Base-by-base conservation (phyloP, 768 basidiomycete genomes). In the Mycena galericulata region DNA sequence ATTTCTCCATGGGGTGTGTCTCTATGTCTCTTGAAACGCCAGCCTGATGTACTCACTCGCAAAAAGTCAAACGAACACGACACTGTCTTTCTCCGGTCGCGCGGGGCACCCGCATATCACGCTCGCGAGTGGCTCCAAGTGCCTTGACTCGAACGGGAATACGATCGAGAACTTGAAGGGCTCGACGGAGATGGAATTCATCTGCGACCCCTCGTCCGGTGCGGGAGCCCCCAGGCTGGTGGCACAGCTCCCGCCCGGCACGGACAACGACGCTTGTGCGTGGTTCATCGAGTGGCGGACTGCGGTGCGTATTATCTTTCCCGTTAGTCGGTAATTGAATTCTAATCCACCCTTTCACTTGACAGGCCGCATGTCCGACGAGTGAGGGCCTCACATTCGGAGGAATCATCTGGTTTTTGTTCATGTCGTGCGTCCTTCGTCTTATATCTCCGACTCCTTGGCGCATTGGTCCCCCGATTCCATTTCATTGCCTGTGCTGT, bases 281-380 rank as follows among this genome's bases (percentile, higher is more conserved):
- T 96, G 90, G 75, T 87, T 92, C 65, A 79, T 97, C 41, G 94
- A 96, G 80, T 97, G 95, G 95, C 83, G 86, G 62, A 95, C 92
- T 6, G 89, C 89, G 72, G 94, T 95, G 71, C 73, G 87, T 77
- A 18, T 8, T 30, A n/a, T 26, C 30, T 81, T 84, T 11, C 83
- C 89, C 65, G 79, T 32, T 8, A 3, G 10, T 20, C 32, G 30
- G 3, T 14, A 22, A 6, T 18, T 22, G 8, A 20, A 2, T 32
- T 7, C 87, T 88, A 11, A 51, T 32, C 47, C 18, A 3, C 30
- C 5, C 12, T 24, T 26, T 49, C 2, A 4, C 20, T 30, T 8
- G 50, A 51, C n/a, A 71, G 50, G 65, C 64, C 15, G 60, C 60
- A 5, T 60, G 69, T 30, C 26, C 65, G 8, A 65, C 58, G 47